Conservation (phyloP, 2,329 filamentous ascomycete genomes). For the Hypoxylon sp. region DNA sequence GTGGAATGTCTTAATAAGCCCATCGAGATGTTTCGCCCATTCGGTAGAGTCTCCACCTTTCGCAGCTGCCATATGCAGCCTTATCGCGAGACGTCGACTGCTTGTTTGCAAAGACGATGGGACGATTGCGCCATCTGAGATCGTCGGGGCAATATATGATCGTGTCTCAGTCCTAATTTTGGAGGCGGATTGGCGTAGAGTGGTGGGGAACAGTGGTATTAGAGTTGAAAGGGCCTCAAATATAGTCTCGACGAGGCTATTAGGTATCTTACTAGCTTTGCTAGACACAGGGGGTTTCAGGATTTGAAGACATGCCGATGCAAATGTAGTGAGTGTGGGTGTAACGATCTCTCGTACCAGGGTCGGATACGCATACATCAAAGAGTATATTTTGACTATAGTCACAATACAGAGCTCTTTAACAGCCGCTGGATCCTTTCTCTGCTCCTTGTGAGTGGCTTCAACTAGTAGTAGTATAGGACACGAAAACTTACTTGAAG, state of each 20-base stretch:
- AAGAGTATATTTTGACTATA: constrained; percentile 85
- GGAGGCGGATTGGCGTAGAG: constrained; percentile 81
- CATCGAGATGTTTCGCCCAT: constrained; percentile 78
- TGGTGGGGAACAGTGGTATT: constrained; percentile 84
- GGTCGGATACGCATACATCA: constrained; percentile 86
- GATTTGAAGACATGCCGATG: constrained; percentile 79
- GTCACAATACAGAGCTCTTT: constrained; percentile 84
- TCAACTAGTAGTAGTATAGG: neutral
- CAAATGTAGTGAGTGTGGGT: constrained; percentile 81
- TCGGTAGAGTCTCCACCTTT: constrained; percentile 84
- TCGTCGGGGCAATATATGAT: constrained; percentile 75
- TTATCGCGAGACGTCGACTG: constrained; percentile 75
- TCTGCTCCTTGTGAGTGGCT: constrained; percentile 63
- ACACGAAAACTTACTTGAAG: constrained; percentile 69
- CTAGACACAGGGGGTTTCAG: constrained; percentile 62
- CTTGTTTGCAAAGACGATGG: constrained; percentile 68
- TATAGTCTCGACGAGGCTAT: constrained; percentile 74
- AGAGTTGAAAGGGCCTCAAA: constrained; percentile 80
- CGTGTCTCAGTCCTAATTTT: constrained; percentile 76
- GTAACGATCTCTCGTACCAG: constrained; percentile 90
- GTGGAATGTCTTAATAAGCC: constrained; percentile 76
- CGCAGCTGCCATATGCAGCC: constrained; percentile 84
- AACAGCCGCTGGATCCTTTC: constrained; percentile 80
- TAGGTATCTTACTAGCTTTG: constrained; percentile 59
- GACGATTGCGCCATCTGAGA: constrained; percentile 63